Conservation (phyloP, 2,329 filamentous ascomycete genomes). For the Leptographium galeiforme region DNA sequence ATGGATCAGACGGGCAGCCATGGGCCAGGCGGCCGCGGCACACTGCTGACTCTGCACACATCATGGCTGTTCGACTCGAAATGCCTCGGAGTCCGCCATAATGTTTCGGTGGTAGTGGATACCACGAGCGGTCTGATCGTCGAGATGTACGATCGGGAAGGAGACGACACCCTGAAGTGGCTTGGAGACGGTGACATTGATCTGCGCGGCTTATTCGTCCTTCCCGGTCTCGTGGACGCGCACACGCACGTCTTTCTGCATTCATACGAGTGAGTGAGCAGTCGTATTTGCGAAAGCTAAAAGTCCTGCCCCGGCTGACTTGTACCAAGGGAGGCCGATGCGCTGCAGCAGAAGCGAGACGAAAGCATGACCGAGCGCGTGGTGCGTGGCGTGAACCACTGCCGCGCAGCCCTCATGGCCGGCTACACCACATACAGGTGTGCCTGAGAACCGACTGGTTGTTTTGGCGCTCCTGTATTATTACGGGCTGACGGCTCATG, state of each 20-base stretch:
- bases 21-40: neutral
- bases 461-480: neutral
- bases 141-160: conserved; percentile 13
- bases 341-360: conserved; percentile 39
- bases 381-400: conserved; percentile 39
- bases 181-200: conserved; percentile 30
- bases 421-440: conserved; percentile 41
- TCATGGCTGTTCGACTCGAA: conserved; percentile 32
- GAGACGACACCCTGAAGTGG: conserved; percentile 13
- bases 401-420: conserved; percentile 36
- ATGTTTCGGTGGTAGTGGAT: conserved; percentile 29
- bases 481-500: neutral
- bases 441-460: neutral
- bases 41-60: conserved; percentile 23
- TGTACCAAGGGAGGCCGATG: conserved; percentile 21
- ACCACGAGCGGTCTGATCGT: conserved; percentile 25
- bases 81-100: conserved; percentile 23
- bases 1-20: neutral
- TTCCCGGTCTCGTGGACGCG: conserved; percentile 40
- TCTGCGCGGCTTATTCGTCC: conserved; percentile 35
- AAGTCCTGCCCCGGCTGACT: neutral
- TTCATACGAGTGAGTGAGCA: conserved; percentile 23
- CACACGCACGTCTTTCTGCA: conserved; percentile 45
- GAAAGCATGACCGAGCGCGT: conserved; percentile 43
- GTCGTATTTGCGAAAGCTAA: neutral